Percentiles rank a stretch among this genome's conserved stretches.
These are phyloP conservation scores for Candida succiphila DNA, from an alignment of 805 yeast genomes.

Conservation along the genomic window DNA sequence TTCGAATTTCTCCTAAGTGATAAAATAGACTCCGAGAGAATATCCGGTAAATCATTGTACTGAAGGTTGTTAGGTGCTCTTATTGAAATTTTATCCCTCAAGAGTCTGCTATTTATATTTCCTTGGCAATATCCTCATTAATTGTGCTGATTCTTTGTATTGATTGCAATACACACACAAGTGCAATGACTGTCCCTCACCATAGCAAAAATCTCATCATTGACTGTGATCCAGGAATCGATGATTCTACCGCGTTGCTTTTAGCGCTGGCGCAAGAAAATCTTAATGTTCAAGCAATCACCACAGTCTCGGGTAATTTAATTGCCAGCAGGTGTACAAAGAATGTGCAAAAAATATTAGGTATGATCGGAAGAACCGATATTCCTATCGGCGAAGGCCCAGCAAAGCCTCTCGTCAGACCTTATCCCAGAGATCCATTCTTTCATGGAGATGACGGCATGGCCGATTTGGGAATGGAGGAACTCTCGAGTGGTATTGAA, in stretches of 20 bases:
- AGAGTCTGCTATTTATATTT: too few species aligned
- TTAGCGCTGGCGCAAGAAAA: slow-evolving; percentile 14
- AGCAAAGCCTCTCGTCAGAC: slow-evolving; percentile 15
- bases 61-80: too few species aligned
- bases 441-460: slow-evolving; percentile 17
- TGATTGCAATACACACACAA: too few species aligned
- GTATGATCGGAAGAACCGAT: slow-evolving; percentile 10
- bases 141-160: too few species aligned
- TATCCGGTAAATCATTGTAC: too few species aligned
- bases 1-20: too few species aligned
- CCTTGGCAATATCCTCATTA: too few species aligned
- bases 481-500: slow-evolving; percentile 9
- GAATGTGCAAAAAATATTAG: slow-evolving; percentile 12
- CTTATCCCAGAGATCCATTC: slow-evolving; percentile 18
- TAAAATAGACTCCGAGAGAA: too few species aligned
- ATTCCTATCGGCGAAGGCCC: slow-evolving; percentile 19
- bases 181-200: too few species aligned
- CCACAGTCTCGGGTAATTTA: slow-evolving; percentile 19
- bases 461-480: slow-evolving; percentile 13
- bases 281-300: slow-evolving; percentile 16
- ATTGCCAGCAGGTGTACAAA: slow-evolving; percentile 12
- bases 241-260: slow-evolving; percentile 16
- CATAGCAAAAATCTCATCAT: slow-evolving; percentile 15
- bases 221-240: slow-evolving; percentile 20
- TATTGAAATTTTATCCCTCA: too few species aligned